Base-by-base conservation (phyloP, 805 yeast species). In the Candida endomychidarum region DNA sequence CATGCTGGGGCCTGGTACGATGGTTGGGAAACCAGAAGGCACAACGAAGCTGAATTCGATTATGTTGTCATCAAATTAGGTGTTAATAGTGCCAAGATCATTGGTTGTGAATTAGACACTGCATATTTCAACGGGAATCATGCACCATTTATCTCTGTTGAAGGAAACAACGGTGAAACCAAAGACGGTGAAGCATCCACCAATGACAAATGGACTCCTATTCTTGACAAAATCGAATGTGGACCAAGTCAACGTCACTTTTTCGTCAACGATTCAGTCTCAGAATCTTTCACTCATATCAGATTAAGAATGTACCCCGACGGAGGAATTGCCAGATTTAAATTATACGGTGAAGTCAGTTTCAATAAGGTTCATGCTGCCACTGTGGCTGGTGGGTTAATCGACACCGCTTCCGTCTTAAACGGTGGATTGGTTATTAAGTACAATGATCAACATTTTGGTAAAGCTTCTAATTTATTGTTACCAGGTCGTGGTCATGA, bases 21-120 rank as follows among this genome's bases (percentile, higher is more conserved):
- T 52, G 99, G 99, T 16, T 91, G 98, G 98, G 98, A 91, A 63
- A 91, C 98, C 9, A 75, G 97, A 59, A 77, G 99, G 64, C 99
- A 91, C 70, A 91, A 91, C 61, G 65, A 78, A 1, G 86, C 72
- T 40, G 87, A 79, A 40, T 84, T 85, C 29, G 99, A 91, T 58
- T 91, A 93, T 88, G 96, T 86, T 14, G 70, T 86, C 20, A 65
- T 90, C 60, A 76, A 78, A 57, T 70, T 87, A 60, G 98, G 98
- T 14, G 97, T 90, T 15, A 69, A 86, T 2, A 73, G 84, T 20
- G 96, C 97, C 1, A 72, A 72, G 34, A 60, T 91, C 42, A 73
- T 85, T 34, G 99, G 90, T 9, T 79, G 84, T 53, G 97, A 91
- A 61, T 75, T 91, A 21, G 97, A 93, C 61, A 91, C 99, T 9